Conservation (phyloP, 176 grass and related monocot genomes). For the Paspalum notatum region DNA sequence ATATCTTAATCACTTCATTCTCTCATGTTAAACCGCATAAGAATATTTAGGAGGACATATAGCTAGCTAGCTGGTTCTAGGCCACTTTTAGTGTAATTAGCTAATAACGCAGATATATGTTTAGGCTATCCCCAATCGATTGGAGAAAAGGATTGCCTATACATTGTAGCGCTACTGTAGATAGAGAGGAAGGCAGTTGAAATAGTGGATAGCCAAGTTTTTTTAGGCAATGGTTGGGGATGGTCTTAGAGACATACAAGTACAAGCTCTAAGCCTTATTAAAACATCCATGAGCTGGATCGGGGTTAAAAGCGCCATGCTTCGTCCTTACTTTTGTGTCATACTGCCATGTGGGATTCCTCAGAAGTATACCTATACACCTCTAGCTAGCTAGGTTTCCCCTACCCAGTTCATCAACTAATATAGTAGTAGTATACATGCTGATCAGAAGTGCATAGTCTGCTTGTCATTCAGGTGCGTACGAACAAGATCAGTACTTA, state of each 20-base stretch:
- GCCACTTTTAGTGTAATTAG: slow-evolving; percentile 27
- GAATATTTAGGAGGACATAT: not conserved
- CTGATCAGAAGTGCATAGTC: not conserved
- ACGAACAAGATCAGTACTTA: slow-evolving; percentile 3
- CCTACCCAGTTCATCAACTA: slow-evolving; percentile 16
- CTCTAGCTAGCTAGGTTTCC: not conserved
- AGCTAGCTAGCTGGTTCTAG: slow-evolving; percentile 16
- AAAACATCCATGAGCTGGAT: not conserved
- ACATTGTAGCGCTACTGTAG: too few relatives aligned
- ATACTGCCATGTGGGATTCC: slow-evolving; percentile 33
- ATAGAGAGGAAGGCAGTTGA: too few relatives aligned
- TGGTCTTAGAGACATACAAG: slow-evolving; percentile 18
- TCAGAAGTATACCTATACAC: not conserved
- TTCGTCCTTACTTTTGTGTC: not conserved
- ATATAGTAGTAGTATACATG: slow-evolving; percentile 19
- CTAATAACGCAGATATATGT: not conserved
- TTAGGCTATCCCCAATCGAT: too few relatives aligned
- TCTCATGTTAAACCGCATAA: slow-evolving; percentile 29
- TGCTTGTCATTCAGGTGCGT: not conserved
- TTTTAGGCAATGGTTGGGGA: too few relatives aligned
- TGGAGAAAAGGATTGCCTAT: too few relatives aligned
- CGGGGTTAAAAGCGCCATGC: slow-evolving; percentile 32
- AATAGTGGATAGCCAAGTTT: too few relatives aligned
- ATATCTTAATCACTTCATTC: not conserved
- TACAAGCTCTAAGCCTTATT: slow-evolving; percentile 7